A percentile compares a stretch with the other conserved stretches of the same genome.
Evolutionary conservation across 306 rosid species (phyloP).

Genomic region (Dryas alaskensis): DNA sequence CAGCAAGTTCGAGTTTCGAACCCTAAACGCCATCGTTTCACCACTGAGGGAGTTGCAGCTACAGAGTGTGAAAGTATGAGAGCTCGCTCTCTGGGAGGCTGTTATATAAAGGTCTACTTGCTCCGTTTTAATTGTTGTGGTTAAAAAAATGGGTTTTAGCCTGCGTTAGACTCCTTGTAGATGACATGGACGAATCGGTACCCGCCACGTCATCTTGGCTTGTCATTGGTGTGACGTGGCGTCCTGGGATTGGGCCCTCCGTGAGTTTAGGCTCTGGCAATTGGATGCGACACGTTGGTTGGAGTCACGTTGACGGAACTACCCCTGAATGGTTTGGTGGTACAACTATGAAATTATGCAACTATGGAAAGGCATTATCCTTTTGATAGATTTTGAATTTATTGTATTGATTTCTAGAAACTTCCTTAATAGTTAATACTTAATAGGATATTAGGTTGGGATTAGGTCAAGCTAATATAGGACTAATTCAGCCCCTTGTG

Average conservation of each 20-base stretch:
- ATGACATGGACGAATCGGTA: not conserved
- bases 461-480: not conserved
- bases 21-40: slow-evolving; percentile 71
- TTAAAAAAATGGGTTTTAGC: slow-evolving; percentile 23
- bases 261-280: not conserved
- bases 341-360: not conserved
- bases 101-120: slow-evolving; percentile 24
- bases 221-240: slow-evolving; percentile 55
- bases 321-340: not conserved
- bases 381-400: not conserved
- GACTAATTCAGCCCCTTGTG: not conserved
- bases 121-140: slow-evolving; percentile 16
- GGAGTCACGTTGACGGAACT: slow-evolving; percentile 19
- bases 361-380: not conserved
- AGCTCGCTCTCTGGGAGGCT: slow-evolving; percentile 7
- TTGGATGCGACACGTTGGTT: slow-evolving; percentile 32
- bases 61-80: slow-evolving; percentile 15
- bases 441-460: not conserved
- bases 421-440: not conserved
- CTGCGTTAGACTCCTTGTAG: slow-evolving; percentile 28
- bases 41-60: slow-evolving; percentile 18
- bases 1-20: slow-evolving; percentile 58
- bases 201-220: not conserved
- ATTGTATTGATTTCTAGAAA: not conserved
- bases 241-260: slow-evolving; percentile 20